phyloP scores from a whole-genome alignment of 2,329 filamentous ascomycete species.

The Aspergillus sp. region DNA sequence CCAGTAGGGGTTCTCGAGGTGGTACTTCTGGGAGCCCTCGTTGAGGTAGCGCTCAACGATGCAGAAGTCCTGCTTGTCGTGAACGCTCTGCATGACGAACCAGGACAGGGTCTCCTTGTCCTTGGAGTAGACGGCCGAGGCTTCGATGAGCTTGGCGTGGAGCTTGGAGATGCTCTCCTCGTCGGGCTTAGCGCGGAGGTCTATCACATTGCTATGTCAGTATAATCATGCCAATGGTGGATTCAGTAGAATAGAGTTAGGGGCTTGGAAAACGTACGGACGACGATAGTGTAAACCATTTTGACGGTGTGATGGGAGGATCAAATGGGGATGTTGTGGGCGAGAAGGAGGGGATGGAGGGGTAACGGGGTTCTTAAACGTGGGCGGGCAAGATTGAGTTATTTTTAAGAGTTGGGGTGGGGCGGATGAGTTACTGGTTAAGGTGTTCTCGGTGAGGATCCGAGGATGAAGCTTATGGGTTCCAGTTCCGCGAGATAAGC shows the following conservation, averaged over 20 bases:
- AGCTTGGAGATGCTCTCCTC: conserved; percentile 53
- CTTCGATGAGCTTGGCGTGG: conserved; percentile 71
- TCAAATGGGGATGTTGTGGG: background rate
- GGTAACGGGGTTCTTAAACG: background rate
- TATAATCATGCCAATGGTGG: background rate
- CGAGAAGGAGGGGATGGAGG: background rate
- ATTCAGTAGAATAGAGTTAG: too few species aligned
- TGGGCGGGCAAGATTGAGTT: background rate
- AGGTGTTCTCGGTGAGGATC: background rate
- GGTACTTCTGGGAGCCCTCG: conserved; percentile 62
- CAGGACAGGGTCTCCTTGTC: conserved; percentile 71
- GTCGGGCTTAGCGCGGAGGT: conserved; percentile 18
- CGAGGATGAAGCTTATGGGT: background rate
- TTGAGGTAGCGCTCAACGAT: conserved; percentile 73
- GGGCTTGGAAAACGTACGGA: conserved; percentile 9
- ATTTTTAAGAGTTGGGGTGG: background rate
- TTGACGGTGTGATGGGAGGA: background rate
- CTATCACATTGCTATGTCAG: background rate
- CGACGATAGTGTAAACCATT: conserved; percentile 19
- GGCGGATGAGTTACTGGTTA: background rate
- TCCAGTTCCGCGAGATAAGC: background rate
- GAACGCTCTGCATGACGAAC: conserved; percentile 76
- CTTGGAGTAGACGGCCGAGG: conserved; percentile 69
- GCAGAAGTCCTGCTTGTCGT: conserved; percentile 69
- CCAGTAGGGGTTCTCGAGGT: conserved; percentile 71